A percentile compares a stretch with the other conserved stretches of the same genome.
phyloP scores from a whole-genome alignment of 345 rosid genomes.

The Dimocarpus longan region DNA sequence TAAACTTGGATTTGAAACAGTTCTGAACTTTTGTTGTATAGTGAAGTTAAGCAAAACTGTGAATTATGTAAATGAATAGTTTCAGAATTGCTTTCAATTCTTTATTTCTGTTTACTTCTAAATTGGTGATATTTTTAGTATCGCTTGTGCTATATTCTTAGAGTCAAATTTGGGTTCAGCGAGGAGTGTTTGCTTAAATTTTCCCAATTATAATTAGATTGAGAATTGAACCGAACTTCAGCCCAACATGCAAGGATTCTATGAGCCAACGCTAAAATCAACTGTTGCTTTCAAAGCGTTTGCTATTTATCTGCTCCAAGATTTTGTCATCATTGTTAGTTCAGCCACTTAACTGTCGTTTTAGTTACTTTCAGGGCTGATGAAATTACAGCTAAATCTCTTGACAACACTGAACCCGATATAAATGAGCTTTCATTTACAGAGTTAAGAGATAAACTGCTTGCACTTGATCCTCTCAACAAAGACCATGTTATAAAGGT shows the following conservation, averaged over 20 bases:
- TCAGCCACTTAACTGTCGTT: constrained; percentile 21
- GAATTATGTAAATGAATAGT: background rate
- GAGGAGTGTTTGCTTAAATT: background rate
- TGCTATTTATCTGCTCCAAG: background rate
- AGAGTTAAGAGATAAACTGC: constrained; percentile 88
- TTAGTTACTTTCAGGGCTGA: constrained; percentile 52
- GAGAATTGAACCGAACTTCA: background rate
- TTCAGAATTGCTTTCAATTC: background rate
- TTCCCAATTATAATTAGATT: background rate
- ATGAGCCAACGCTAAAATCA: background rate
- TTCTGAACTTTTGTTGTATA: background rate
- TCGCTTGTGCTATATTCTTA: background rate
- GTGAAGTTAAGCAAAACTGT: background rate
- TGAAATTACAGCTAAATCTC: constrained; percentile 44
- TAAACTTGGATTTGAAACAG: background rate
- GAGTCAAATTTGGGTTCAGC: background rate
- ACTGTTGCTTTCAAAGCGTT: background rate
- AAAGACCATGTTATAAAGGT: constrained; percentile 75
- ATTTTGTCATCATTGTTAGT: constrained; percentile 9
- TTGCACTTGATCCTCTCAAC: constrained; percentile 92
- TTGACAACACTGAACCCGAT: constrained; percentile 47
- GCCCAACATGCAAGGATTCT: background rate
- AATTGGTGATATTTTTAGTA: background rate
- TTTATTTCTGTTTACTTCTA: background rate
- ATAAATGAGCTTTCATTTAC: constrained; percentile 77